Percentiles rank a stretch among this genome's conserved stretches.
Conservation (phyloP, 2,329 filamentous ascomycete species). For the Fusarium sororula region DNA sequence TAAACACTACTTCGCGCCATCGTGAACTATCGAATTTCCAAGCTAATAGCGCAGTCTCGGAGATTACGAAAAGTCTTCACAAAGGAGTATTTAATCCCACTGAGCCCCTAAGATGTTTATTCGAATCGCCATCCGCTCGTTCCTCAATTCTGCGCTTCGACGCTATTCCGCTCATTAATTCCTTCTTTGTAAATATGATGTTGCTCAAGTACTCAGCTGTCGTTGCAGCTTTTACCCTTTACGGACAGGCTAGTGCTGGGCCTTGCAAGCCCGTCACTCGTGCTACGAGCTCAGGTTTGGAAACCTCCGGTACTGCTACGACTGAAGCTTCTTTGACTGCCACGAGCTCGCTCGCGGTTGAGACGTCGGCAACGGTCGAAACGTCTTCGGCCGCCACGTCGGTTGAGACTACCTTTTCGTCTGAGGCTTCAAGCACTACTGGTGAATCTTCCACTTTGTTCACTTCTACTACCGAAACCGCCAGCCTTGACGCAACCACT, state of each 20-base stretch:
- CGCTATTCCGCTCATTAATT: background rate
- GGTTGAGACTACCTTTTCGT: conserved; percentile 39
- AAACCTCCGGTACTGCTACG: rapidly evolving
- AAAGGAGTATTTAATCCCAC: background rate
- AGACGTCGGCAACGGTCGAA: background rate
- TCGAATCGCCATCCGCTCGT: background rate
- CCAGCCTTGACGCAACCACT: background rate
- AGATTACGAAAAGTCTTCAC: background rate
- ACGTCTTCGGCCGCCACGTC: background rate
- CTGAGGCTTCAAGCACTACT: rapidly evolving
- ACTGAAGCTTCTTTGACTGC: background rate
- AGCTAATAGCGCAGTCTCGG: background rate
- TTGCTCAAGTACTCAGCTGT: background rate
- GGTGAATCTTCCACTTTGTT: background rate
- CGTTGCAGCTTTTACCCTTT: background rate
- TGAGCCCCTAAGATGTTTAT: rapidly evolving
- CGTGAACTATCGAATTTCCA: background rate
- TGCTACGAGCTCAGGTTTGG: background rate
- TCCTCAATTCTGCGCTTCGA: background rate
- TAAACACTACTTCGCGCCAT: background rate
- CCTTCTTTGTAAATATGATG: conserved; percentile 10
- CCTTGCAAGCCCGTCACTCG: background rate
- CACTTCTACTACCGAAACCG: background rate
- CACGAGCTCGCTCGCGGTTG: background rate
- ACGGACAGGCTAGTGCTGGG: background rate